Percentiles rank a stretch among this genome's conserved stretches.
Evolutionary conservation across 164 flowering plant species (phyloP).

Genomic region (Liquidambar formosana): DNA sequence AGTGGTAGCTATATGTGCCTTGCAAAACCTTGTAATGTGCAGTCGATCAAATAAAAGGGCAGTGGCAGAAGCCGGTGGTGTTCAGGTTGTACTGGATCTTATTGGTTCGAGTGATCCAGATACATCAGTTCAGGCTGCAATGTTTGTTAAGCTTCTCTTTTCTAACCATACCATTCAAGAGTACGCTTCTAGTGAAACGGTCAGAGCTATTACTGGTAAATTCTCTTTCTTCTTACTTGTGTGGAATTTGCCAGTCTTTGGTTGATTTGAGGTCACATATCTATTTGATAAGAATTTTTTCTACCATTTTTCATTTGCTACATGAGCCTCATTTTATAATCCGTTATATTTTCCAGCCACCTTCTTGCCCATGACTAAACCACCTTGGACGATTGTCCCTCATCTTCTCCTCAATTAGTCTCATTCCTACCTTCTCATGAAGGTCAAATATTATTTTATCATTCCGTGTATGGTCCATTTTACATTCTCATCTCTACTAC

Average conservation of each 20-base stretch:
- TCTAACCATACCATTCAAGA: slow-evolving; percentile 96
- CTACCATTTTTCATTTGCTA: not conserved
- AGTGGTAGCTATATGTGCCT: slow-evolving; percentile 95
- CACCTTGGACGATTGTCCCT: no score
- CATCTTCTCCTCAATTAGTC: no score
- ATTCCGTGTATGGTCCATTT: no score
- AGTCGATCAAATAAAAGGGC: slow-evolving; percentile 97
- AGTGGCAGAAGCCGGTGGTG: slow-evolving; percentile 99
- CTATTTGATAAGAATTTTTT: not conserved
- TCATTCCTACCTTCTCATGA: no score
- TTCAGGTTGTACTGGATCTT: slow-evolving; percentile 92
- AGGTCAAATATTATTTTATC: no score
- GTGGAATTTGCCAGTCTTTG: not conserved
- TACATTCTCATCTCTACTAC: no score
- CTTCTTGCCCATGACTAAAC: no score
- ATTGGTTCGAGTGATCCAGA: slow-evolving; percentile 90
- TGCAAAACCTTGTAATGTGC: slow-evolving; percentile 97
- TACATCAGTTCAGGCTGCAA: slow-evolving; percentile 95
- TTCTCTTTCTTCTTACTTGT: slow-evolving; percentile 3
- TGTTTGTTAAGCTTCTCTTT: slow-evolving; percentile 91
- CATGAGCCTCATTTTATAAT: not conserved
- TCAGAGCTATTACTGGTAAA: slow-evolving; percentile 92
- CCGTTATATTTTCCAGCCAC: not conserved
- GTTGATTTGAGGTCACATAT: not conserved
- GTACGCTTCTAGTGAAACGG: slow-evolving; percentile 97